Evolutionary conservation across 2,329 filamentous ascomycete genomes (phyloP).

Genomic region (Neocatenulostroma microsporum): DNA sequence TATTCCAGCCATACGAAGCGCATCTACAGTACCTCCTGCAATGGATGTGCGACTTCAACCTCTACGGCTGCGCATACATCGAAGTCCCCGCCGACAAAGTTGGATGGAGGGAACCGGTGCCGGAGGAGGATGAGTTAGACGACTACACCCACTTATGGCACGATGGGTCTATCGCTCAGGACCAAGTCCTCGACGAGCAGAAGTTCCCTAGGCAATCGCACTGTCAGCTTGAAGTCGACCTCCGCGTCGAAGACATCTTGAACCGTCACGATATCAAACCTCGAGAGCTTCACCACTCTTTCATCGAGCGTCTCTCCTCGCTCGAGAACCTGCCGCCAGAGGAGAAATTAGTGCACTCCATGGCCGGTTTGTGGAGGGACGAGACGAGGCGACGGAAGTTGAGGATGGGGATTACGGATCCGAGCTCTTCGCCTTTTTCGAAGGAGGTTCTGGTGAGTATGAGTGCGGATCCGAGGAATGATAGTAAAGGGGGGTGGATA

Average conservation of each 20-base stretch:
- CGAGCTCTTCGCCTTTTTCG: constrained; percentile 59
- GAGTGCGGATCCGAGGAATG: constrained; percentile 71
- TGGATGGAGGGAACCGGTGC: constrained; percentile 68
- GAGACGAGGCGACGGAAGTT: constrained; percentile 72
- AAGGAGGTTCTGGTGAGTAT: constrained; percentile 77
- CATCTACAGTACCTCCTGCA: constrained; percentile 88
- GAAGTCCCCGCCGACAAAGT: constrained; percentile 54
- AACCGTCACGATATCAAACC: constrained; percentile 71
- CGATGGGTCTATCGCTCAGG: constrained; percentile 57
- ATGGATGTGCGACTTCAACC: constrained; percentile 97
- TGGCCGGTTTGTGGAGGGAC: constrained; percentile 88
- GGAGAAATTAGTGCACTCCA: constrained; percentile 82
- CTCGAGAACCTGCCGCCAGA: constrained; percentile 51
- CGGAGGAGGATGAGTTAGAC: constrained; percentile 58
- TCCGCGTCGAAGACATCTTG: constrained; percentile 78
- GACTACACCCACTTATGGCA: constrained; percentile 67
- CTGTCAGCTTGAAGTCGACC: constrained; percentile 82
- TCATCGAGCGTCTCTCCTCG: constrained; percentile 59
- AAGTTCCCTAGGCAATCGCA: constrained; percentile 71
- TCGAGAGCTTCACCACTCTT: constrained; percentile 78
- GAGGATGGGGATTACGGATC: constrained; percentile 56
- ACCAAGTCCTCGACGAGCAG: constrained; percentile 54
- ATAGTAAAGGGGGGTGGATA: constrained; percentile 74
- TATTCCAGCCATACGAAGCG: constrained; percentile 87
- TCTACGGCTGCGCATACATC: constrained; percentile 89